Base-by-base conservation (phyloP, 2,329 filamentous ascomycete genomes). In the Phyllosticta ampelicida region DNA sequence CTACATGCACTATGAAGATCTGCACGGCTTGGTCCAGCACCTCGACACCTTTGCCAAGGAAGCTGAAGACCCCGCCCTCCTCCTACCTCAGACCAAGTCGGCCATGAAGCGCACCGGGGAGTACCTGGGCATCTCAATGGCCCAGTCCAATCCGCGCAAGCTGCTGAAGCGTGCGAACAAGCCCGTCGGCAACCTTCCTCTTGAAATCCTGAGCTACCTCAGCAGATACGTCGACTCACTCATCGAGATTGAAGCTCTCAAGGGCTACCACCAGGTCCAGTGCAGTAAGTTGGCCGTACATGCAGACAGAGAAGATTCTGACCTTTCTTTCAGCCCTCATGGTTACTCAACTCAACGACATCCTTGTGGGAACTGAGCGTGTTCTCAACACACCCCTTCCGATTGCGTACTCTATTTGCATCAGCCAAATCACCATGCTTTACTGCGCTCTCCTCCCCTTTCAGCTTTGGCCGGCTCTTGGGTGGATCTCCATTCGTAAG, bases 351-450 rank as follows among this genome's bases (percentile, higher is more conserved):
- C 75, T 95, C 56, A 89, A 87, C 67, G 89, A 95, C 63, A 81
- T 85, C 58, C 76, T 90, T 63, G 82, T 82, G 16, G 84, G 85
- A 60, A 84, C 84, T 53, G 88, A 94, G 67, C 86, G 89, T 62
- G 85, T 95, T 19, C 81, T 92, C 29, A 87, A 86, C 70, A 95
- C 89, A 0, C 89, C 89, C 1, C 80, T 95, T 0, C 89, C 89
- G 2, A 80, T 90, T 58, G 89, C 89, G 52, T 95, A 95, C 75
- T 84, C 82, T 63, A 94, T 95, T 65, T 83, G 88, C 65, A 91
- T 94, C 69, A 84, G 85, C 19, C 89, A 95, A 70, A 92, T 94
- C 67, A 89, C 89, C 29, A 91, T 87, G 83, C 81, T 90, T 55
- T 95, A 94, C 73, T 84, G 94, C 56, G 74, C 90, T 64, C 78